Conservation (phyloP, 176 grass and related monocot genomes). For the Poa annua region DNA sequence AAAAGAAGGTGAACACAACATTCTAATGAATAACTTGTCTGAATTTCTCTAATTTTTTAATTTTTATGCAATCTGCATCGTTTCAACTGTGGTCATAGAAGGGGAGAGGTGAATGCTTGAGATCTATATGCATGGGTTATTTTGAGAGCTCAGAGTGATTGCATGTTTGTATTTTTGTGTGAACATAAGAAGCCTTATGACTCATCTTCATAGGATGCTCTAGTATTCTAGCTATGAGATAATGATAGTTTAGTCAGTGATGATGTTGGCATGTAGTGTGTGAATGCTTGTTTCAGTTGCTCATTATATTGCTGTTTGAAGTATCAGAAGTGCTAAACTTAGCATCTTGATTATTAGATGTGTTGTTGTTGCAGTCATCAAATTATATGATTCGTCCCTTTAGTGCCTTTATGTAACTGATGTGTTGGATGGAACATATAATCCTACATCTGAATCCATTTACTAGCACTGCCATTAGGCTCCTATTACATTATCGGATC, state of each 20-base stretch:
- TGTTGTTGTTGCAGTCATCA: background rate
- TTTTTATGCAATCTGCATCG: background rate
- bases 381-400: background rate
- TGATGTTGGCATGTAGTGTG: background rate
- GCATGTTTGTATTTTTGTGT: background rate
- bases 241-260: constrained; percentile 1
- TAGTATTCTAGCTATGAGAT: background rate
- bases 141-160: background rate
- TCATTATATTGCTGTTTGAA: background rate
- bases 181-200: background rate
- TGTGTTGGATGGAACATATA: background rate
- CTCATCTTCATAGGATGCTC: constrained; percentile 10
- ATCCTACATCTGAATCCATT: constrained; percentile 17
- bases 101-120: constrained; percentile 28
- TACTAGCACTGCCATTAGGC: background rate
- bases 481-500: background rate
- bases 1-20: background rate
- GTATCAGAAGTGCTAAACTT: background rate
- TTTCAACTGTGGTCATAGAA: background rate
- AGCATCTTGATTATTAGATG: constrained; percentile 1
- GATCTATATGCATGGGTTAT: constrained; percentile 4
- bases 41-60: background rate
- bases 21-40: background rate
- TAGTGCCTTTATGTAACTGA: background rate
- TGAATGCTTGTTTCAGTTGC: background rate